phyloP scores from a whole-genome alignment of 2,329 filamentous ascomycete species.

The Calonectria ilicicola region DNA sequence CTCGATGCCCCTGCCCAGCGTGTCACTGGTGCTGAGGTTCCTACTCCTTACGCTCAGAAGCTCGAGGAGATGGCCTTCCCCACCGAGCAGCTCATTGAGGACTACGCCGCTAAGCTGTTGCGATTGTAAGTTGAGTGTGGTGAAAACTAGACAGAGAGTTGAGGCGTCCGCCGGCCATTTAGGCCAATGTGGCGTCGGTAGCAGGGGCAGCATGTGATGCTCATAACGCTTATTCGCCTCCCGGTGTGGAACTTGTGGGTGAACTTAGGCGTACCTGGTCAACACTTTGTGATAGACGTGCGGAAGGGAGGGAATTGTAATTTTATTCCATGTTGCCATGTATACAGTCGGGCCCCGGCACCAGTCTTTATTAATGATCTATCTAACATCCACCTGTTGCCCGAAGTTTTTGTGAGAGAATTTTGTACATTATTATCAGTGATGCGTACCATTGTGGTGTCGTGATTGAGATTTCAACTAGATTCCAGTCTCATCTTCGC shows the following conservation, averaged over 20 bases:
- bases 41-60: slow-evolving; percentile 92
- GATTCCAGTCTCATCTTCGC: not conserved
- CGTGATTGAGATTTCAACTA: not conserved
- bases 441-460: not conserved
- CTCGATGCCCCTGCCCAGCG: slow-evolving; percentile 93
- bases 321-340: slow-evolving; percentile 55
- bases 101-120: slow-evolving; percentile 90
- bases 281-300: slow-evolving; percentile 51
- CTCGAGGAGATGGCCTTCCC: slow-evolving; percentile 98
- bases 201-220: too few species aligned
- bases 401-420: not conserved
- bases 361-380: slow-evolving; percentile 48
- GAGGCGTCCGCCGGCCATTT: slow-evolving; percentile 24
- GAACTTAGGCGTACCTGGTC: slow-evolving; percentile 39
- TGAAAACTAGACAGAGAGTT: slow-evolving; percentile 27
- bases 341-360: slow-evolving; percentile 48
- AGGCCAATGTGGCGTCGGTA: slow-evolving; percentile 23
- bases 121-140: slow-evolving; percentile 68
- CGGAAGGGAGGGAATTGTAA: slow-evolving; percentile 52
- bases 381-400: slow-evolving; percentile 23
- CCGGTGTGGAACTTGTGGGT: too few species aligned
- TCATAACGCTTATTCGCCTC: too few species aligned
- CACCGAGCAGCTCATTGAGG: slow-evolving; percentile 86
- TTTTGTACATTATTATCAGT: not conserved
- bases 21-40: slow-evolving; percentile 96